Evolutionary conservation across 2,329 filamentous ascomycete genomes (phyloP).

Genomic region (Pseudogymnoascus sp.): DNA sequence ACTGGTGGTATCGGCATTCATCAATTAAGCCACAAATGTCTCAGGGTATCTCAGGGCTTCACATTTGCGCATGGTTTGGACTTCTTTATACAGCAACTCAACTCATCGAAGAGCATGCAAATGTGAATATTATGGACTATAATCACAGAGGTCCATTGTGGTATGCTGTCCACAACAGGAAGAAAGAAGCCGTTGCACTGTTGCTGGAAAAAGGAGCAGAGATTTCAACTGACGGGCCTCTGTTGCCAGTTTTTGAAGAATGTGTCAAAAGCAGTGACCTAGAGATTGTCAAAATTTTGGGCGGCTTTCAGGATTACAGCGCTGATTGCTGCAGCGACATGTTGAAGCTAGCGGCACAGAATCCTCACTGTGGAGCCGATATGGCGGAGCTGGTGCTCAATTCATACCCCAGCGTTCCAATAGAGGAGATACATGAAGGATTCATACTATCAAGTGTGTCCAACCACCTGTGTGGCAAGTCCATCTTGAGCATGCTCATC

Average conservation of each 20-base stretch:
- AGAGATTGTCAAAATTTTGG: not conserved
- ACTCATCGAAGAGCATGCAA: not conserved
- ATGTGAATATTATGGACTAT: not conserved
- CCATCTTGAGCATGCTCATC: not conserved
- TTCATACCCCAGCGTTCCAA: not conserved
- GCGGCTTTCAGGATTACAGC: not conserved
- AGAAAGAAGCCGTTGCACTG: not conserved
- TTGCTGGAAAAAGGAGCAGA: not conserved
- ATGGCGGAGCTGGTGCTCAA: not conserved
- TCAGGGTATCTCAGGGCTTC: not conserved
- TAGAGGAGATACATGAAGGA: not conserved
- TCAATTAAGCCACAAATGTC: not conserved
- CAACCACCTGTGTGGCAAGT: not conserved
- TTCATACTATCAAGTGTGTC: not conserved
- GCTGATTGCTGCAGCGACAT: not conserved
- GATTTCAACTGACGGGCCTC: not conserved
- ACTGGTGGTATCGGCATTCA: not conserved
- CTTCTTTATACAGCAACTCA: not conserved
- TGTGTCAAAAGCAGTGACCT: not conserved
- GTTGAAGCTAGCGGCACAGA: not conserved
- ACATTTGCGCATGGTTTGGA: conserved; percentile 1
- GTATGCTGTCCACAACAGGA: conserved; percentile 1
- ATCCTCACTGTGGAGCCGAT: not conserved
- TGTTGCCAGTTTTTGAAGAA: not conserved
- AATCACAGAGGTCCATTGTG: not conserved